Percentiles rank a stretch among this genome's conserved stretches.
These are phyloP conservation scores for Arthrobotrys pseudoclavata DNA, from an alignment of 2,329 filamentous ascomycete species.

Conservation along the genomic window DNA sequence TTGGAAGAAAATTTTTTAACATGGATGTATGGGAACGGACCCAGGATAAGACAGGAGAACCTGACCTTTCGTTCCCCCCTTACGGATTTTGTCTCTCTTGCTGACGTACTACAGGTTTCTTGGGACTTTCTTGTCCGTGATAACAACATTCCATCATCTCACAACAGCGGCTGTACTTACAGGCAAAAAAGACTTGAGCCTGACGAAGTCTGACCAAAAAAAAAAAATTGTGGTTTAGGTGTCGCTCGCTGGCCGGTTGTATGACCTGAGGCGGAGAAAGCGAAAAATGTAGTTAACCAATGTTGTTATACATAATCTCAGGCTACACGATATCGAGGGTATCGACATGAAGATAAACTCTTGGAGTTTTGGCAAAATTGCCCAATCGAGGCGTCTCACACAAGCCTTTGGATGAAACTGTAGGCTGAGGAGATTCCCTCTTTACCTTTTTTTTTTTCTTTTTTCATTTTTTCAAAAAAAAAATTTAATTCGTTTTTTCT, in stretches of 20 bases:
- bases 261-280: constrained; percentile 35
- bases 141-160: constrained; percentile 20
- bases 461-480: too few relatives aligned
- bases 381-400: constrained; percentile 36
- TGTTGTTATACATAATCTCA: constrained; percentile 21
- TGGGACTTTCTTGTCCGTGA: constrained; percentile 24
- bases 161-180: constrained; percentile 15
- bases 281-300: constrained; percentile 21
- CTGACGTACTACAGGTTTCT: constrained; percentile 36
- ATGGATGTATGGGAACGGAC: neutral
- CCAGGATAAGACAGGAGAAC: constrained; percentile 31
- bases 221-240: constrained; percentile 2
- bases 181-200: constrained; percentile 30
- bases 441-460: too few relatives aligned
- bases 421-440: constrained; percentile 13
- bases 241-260: constrained; percentile 7
- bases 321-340: constrained; percentile 12
- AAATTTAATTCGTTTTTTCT: neutral
- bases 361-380: constrained; percentile 59
- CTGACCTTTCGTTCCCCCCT: constrained; percentile 1
- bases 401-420: constrained; percentile 13
- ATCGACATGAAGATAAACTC: constrained; percentile 36
- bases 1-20: constrained; percentile 1
- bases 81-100: constrained; percentile 19
- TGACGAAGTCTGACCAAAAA: constrained; percentile 24